These are phyloP conservation scores for Phaffomyces thermotolerans DNA, from an alignment of 805 yeast genomes.

Conservation along the genomic window DNA sequence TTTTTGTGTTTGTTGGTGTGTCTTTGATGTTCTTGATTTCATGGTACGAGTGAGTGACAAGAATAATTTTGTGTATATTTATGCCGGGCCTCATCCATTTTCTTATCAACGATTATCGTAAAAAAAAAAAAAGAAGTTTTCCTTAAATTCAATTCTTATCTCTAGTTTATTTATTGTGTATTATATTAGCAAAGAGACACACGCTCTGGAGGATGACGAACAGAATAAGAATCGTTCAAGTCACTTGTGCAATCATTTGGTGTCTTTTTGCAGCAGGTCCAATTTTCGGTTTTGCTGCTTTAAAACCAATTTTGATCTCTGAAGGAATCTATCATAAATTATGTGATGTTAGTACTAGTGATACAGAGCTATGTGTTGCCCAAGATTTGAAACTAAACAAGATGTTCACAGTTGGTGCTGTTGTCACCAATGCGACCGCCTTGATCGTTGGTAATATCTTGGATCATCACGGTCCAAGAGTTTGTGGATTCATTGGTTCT, in stretches of 20 bases:
- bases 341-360: slow-evolving; percentile 35
- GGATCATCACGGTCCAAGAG: slow-evolving; percentile 74
- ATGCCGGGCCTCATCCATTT: background rate
- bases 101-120: background rate
- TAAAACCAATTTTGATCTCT: slow-evolving; percentile 70
- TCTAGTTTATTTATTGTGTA: no score
- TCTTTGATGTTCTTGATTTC: slow-evolving; percentile 43
- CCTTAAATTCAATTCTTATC: background rate
- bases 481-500: slow-evolving; percentile 72
- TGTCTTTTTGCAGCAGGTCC: slow-evolving; percentile 91
- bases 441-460: slow-evolving; percentile 74
- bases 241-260: slow-evolving; percentile 73
- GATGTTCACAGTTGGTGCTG: slow-evolving; percentile 83
- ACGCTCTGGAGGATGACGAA: no score
- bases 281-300: slow-evolving; percentile 91
- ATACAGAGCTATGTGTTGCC: slow-evolving; percentile 42
- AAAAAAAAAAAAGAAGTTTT: background rate
- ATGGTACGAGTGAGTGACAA: slow-evolving; percentile 24
- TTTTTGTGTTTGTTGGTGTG: slow-evolving; percentile 47
- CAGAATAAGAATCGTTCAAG: slow-evolving; percentile 32
- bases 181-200: no score
- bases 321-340: slow-evolving; percentile 69
- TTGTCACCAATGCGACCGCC: slow-evolving; percentile 77
- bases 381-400: slow-evolving; percentile 79
- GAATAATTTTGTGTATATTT: no score